Percentiles rank a stretch among this genome's conserved stretches.
Evolutionary conservation across 164 flowering plant genomes (phyloP).

Genomic region (grape (Vitis vinifera)): DNA sequence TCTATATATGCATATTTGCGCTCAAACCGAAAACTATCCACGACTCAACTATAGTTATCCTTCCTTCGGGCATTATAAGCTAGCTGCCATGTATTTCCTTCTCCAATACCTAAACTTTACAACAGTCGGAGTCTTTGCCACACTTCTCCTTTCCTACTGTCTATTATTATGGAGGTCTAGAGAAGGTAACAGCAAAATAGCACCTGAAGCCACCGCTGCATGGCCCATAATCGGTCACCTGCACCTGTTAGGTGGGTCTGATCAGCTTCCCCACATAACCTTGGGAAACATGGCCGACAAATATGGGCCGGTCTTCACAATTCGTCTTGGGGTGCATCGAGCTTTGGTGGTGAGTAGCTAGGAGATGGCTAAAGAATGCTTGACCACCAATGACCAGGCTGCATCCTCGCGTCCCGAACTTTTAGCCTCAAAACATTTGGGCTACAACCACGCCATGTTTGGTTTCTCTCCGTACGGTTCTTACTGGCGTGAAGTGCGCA

Average conservation of each 20-base stretch:
- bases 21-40: no score
- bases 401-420: constrained; percentile 6
- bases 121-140: no score
- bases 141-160: no score
- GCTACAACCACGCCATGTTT: constrained; percentile 13
- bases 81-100: no score
- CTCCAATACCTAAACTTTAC: no score
- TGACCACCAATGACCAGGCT: constrained; percentile 8
- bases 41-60: no score
- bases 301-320: constrained; percentile 13
- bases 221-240: constrained; percentile 21
- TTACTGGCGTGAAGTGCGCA: constrained; percentile 18
- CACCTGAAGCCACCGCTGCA: constrained; percentile 11
- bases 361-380: constrained; percentile 17
- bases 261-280: neutral
- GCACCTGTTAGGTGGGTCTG: neutral
- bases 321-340: constrained; percentile 3
- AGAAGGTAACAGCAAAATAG: no score
- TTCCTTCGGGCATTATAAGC: no score
- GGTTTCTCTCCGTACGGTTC: constrained; percentile 8
- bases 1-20: no score
- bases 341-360: constrained; percentile 10
- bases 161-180: no score
- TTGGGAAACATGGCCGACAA: constrained; percentile 15
- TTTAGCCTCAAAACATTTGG: constrained; percentile 5